Evolutionary conservation across 192 early-diverging fungal genomes (phyloP), one percentile per base, ranked within the genome.

Genomic region (Thamnidium elegans): DNA sequence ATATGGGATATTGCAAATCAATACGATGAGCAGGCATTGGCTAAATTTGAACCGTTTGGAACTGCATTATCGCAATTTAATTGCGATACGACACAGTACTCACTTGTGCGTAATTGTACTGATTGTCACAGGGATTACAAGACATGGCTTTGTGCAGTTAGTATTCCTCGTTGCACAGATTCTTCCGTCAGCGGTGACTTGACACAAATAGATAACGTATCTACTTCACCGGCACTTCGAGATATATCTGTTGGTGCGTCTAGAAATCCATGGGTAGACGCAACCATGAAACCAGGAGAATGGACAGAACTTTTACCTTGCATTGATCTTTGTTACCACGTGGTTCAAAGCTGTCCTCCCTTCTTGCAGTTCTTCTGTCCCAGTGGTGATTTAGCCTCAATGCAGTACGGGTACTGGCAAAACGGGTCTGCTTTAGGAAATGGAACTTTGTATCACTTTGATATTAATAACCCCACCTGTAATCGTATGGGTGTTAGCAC

Each of bases 331-430:
- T 86, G 84, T 31, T 86, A 76, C 66, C 73, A 78, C 54, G 73
- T 82, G 0, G 80, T 83, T 4, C 80, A 80, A 65, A 80, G 81
- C 50, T 86, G 84, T 71, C 84, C 84, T 26, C 74, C 76, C 20
- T 80, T 74, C 55, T 56, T 86, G 47, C 63, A 73, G 32, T 86
- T 86, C 58, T 72, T 52, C 48, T 86, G 84, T 58, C 84, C 84
- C 1, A 50, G 55, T 9, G 76, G 69, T 46, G 74, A 79, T 51
- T 53, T 79, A n/a, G 78, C 69, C 9, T 2, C 48, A 2, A 56
- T 67, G 1, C 62, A 70, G 43, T 70, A 69, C 62, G 68, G 71
- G 45, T 73, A 70, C 53, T 60, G 62, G 67, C 69, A 70, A 47
- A 70, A 39, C 19, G 60, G 60, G 8, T n/a, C 14, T 5, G 50